Evolutionary conservation across 2,329 filamentous ascomycete species (phyloP).

Genomic region (Canariomyces notabilis): DNA sequence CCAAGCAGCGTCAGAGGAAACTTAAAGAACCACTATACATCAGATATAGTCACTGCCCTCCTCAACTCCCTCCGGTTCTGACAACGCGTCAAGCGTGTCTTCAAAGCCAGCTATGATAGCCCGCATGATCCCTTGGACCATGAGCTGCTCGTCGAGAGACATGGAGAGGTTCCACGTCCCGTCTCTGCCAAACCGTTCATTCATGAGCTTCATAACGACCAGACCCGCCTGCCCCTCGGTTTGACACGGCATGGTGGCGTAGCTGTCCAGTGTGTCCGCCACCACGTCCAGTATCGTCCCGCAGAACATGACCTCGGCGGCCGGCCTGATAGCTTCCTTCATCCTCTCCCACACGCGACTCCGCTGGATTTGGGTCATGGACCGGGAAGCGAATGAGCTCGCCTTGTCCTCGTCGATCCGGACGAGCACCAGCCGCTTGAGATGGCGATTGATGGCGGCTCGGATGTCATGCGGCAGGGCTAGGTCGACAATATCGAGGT

Average conservation of each 20-base stretch:
- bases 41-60: not conserved
- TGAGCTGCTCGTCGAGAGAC: constrained; percentile 13
- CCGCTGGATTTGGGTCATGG: constrained; percentile 19
- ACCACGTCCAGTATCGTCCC: constrained; percentile 14
- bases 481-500: constrained; percentile 24
- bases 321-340: constrained; percentile 21
- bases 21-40: no score
- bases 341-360: constrained; percentile 21
- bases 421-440: constrained; percentile 18
- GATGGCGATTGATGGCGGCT: constrained; percentile 8
- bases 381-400: constrained; percentile 10
- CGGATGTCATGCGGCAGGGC: constrained; percentile 20
- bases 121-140: constrained; percentile 21
- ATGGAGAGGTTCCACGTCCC: constrained; percentile 24
- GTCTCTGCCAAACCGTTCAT: constrained; percentile 21
- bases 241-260: constrained; percentile 17
- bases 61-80: constrained; percentile 3
- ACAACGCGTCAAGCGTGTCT: constrained; percentile 18
- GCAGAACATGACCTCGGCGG: constrained; percentile 23
- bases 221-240: constrained; percentile 14
- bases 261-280: constrained; percentile 17
- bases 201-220: constrained; percentile 16
- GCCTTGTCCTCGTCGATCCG: constrained; percentile 13
- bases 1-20: no score
- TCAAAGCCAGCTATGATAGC: constrained; percentile 24